These are phyloP conservation scores for Cryptosporidium ubiquitum DNA, from an alignment of 169 alveolate species.

Conservation along the genomic window DNA sequence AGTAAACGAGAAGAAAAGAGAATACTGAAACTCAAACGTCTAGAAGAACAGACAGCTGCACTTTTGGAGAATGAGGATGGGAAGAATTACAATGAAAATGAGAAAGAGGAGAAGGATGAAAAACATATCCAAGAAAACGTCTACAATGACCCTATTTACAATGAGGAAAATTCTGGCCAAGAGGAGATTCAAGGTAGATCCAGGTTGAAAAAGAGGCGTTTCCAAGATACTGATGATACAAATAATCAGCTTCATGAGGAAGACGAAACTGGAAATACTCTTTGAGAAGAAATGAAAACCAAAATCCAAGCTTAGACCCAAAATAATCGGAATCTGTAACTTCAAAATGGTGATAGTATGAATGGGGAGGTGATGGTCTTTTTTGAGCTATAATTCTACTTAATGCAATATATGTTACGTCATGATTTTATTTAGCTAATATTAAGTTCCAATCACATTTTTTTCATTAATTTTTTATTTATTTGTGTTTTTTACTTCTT, in stretches of 20 bases:
- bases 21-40: slow-evolving; percentile 16
- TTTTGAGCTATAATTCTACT: neutral
- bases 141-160: neutral
- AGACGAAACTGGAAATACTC: neutral
- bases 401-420: neutral
- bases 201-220: slow-evolving; percentile 51
- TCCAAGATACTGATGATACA: neutral
- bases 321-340: neutral
- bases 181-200: neutral
- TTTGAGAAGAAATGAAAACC: neutral
- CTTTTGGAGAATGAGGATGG: neutral
- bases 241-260: neutral
- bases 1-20: slow-evolving; percentile 31
- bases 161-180: neutral
- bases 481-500: neutral
- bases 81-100: neutral
- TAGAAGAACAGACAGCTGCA: slow-evolving; percentile 53
- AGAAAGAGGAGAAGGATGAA: neutral
- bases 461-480: too few relatives aligned
- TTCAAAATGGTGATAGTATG: neutral
- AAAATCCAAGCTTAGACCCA: neutral
- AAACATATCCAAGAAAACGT: neutral
- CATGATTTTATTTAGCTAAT: too few relatives aligned
- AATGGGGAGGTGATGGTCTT: neutral
- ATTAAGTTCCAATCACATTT: neutral